Evolutionary conservation across 768 basidiomycete species (phyloP), one percentile per base, ranked within the genome.

Genomic region (Mycena belliarum): DNA sequence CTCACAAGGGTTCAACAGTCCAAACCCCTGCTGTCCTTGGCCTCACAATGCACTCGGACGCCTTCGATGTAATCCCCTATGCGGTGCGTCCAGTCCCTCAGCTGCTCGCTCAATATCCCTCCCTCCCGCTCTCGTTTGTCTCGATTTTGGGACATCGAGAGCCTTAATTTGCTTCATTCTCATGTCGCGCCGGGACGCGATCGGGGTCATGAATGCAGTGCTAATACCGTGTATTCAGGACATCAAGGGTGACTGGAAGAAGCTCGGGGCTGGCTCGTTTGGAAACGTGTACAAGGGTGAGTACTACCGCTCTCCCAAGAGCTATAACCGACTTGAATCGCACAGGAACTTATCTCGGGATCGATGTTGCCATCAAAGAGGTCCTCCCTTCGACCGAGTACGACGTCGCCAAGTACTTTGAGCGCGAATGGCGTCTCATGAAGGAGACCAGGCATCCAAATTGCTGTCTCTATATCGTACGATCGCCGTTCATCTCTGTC

Each of bases 341-440:
- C 12, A 21, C 65, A 92, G 93, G 89, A 3, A 82, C 74, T 26
- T 99, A 99, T 75, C 87, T 99, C 33, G 97, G 97, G 9, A 92
- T 97, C 63, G 92, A 97, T 63, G 91, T 97, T 33, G 95, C 95
- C 32, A 93, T 98, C 73, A 97, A 97, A 72, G 95, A 98, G 75
- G 94, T 98, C 4, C 79, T 97, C 9, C 93, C 93, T 0, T 94
- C 91, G 21, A 89, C 75, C 6, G 92, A 91, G 56, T 98, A 98
- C 73, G 93, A 97, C 66, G 94, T 97, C 33, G 82, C 88, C 65
- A 99, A 99, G 74, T 98, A 99, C 76, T 96, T 98, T 71, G 93
- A 96, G 68, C 84, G 96, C n/a, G 96, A 99, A 80, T 97, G 95
- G 93, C 82, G 92, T 28, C 83, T 98, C 28, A 97, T 98, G 94